Percentiles rank a stretch among this genome's conserved stretches.
phyloP scores from a whole-genome alignment of 1,284 basidiomycete genomes.

The Trichosporon coremiiforme region DNA sequence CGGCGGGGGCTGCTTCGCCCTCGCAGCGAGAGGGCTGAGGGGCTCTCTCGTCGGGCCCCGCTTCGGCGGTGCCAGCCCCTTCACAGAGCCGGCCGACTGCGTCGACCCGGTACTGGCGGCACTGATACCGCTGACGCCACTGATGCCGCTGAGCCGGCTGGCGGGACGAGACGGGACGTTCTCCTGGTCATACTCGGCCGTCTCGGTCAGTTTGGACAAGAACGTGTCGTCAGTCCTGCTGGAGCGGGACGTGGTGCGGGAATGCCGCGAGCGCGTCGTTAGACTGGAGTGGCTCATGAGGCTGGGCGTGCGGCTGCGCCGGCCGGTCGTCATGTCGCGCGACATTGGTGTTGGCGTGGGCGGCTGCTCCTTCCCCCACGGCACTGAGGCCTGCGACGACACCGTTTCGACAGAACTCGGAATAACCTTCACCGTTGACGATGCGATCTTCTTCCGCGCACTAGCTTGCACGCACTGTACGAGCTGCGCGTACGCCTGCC shows the following conservation, averaged over 20 bases:
- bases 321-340: conserved; percentile 23
- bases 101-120: neutral
- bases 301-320: neutral
- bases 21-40: neutral
- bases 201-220: conserved; percentile 23
- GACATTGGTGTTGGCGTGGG: conserved; percentile 34
- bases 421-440: conserved; percentile 9
- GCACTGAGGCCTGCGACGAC: conserved; percentile 19
- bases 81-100: neutral
- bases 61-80: neutral
- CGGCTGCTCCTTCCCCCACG: conserved; percentile 31
- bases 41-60: neutral
- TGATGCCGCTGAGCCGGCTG: neutral
- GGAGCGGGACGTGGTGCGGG: conserved; percentile 11
- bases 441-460: conserved; percentile 33
- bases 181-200: conserved; percentile 3
- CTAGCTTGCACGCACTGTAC: conserved; percentile 32
- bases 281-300: conserved; percentile 18
- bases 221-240: conserved; percentile 25
- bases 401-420: conserved; percentile 24
- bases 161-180: neutral
- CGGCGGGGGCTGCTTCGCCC: neutral
- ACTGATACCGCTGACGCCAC: neutral
- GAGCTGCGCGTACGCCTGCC: conserved; percentile 33
- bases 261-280: neutral